A percentile compares a stretch with the other conserved stretches of the same genome.
Conservation (phyloP, 129 eudicot genomes). For the Centrapalus pauciflorus region DNA sequence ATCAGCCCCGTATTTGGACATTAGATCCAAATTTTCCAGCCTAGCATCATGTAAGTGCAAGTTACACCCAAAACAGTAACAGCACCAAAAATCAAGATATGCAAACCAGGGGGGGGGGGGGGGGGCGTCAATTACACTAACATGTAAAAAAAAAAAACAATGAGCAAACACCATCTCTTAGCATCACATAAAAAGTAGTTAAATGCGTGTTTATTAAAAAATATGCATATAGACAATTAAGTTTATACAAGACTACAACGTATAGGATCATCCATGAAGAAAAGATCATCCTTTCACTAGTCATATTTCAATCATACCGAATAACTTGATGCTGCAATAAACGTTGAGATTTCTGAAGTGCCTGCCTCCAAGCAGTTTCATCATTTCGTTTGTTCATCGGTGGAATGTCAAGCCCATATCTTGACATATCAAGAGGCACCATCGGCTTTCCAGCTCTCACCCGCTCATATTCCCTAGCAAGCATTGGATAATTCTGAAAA, state of each 20-base stretch:
- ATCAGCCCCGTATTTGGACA: constrained; percentile 82
- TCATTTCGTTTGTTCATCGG: constrained; percentile 67
- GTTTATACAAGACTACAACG: not conserved
- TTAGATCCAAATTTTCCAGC: constrained; percentile 86
- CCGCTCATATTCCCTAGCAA: constrained; percentile 90
- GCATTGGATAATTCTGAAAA: constrained; percentile 85
- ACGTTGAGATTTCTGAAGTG: constrained; percentile 89
- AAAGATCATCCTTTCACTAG: not conserved
- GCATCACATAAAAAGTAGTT: not conserved
- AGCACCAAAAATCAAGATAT: constrained; percentile 8
- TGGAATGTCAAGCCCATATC: constrained; percentile 84
- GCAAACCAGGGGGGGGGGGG: not conserved
- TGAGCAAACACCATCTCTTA: not conserved
- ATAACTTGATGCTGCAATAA: constrained; percentile 91
- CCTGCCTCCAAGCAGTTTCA: constrained; percentile 87
- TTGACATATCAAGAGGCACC: constrained; percentile 82
- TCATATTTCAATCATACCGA: constrained; percentile 39
- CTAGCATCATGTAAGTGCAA: constrained; percentile 29
- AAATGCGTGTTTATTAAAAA: too few relatives aligned
- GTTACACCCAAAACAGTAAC: not conserved
- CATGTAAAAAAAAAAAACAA: not conserved
- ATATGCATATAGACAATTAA: not conserved
- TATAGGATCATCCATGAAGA: not conserved
- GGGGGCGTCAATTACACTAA: not conserved
- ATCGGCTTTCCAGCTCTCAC: constrained; percentile 90